A percentile compares a stretch with the other conserved stretches of the same genome.
Conservation (phyloP, 495 filamentous ascomycete species). For the Trichoderma reesei region DNA sequence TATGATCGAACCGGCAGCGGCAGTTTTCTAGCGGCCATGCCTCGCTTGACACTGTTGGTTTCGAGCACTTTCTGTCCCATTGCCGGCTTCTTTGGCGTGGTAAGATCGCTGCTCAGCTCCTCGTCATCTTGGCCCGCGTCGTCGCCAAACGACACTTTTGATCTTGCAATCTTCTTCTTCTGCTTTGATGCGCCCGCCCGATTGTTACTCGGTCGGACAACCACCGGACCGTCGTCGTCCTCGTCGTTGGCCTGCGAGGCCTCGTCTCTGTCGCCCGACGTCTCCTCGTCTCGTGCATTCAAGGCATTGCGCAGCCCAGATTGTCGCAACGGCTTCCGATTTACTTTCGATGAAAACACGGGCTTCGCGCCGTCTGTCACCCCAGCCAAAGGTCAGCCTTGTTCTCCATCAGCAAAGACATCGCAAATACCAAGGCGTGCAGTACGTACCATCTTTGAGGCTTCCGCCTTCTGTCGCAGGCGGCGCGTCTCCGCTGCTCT, state of each 20-base stretch:
- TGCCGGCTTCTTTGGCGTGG: slow-evolving; percentile 58
- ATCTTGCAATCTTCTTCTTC: slow-evolving; percentile 56
- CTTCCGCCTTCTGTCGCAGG: slow-evolving; percentile 19
- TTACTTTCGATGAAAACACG: slow-evolving; percentile 29
- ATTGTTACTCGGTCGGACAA: slow-evolving; percentile 26
- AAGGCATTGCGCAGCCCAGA: slow-evolving; percentile 41
- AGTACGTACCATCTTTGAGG: slow-evolving; percentile 26
- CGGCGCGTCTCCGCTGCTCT: slow-evolving; percentile 17
- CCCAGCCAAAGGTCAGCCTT: slow-evolving; percentile 18
- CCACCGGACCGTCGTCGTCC: slow-evolving; percentile 26
- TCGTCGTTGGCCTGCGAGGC: slow-evolving; percentile 23
- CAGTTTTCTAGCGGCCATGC: slow-evolving; percentile 17
- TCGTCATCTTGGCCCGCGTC: slow-evolving; percentile 47
- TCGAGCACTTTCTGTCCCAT: slow-evolving; percentile 64
- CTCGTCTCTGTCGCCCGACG: slow-evolving; percentile 19
- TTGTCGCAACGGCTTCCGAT: slow-evolving; percentile 38
- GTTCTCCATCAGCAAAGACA: slow-evolving; percentile 10
- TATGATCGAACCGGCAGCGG: slow-evolving; percentile 47
- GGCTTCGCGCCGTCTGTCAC: slow-evolving; percentile 19
- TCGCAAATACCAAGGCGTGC: neutral
- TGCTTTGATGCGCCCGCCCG: slow-evolving; percentile 31
- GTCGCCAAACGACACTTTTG: slow-evolving; percentile 67
- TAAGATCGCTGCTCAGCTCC: slow-evolving; percentile 41
- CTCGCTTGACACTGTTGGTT: slow-evolving; percentile 51
- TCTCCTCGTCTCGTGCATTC: slow-evolving; percentile 26